These are phyloP conservation scores for Boeremia lycopersici DNA, from an alignment of 2,329 filamentous ascomycete species.

Conservation along the genomic window DNA sequence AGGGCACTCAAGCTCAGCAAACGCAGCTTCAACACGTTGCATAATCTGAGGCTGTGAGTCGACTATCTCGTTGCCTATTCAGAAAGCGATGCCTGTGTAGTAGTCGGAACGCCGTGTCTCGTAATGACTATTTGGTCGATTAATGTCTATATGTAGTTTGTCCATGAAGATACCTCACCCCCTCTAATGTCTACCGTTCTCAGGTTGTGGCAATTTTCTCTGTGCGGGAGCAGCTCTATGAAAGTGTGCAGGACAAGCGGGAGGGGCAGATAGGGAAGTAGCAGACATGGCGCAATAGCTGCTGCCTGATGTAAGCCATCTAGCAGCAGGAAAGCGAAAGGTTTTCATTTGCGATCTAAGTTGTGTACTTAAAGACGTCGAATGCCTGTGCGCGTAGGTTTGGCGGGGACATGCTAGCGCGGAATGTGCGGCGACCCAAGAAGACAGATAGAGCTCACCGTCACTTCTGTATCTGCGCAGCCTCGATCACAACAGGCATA, in stretches of 20 bases:
- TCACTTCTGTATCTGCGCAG: slow-evolving; percentile 30
- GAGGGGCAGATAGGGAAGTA: neutral
- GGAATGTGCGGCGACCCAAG: slow-evolving; percentile 40
- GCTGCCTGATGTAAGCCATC: slow-evolving; percentile 15
- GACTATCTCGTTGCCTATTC: neutral
- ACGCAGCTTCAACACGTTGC: slow-evolving; percentile 5
- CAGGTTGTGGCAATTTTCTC: too few relatives aligned
- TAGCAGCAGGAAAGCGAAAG: neutral
- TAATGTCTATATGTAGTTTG: neutral
- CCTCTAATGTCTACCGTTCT: neutral
- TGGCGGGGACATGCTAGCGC: slow-evolving; percentile 34
- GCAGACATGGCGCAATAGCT: neutral
- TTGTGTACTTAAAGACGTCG: slow-evolving; percentile 8
- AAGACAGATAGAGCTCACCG: slow-evolving; percentile 44
- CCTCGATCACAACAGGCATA: slow-evolving; percentile 19
- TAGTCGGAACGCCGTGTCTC: neutral
- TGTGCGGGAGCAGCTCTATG: too few relatives aligned
- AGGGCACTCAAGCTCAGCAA: slow-evolving; percentile 2
- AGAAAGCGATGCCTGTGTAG: neutral
- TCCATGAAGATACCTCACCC: neutral
- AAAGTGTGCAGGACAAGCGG: too few relatives aligned
- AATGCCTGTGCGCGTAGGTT: slow-evolving; percentile 24
- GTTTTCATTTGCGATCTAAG: neutral
- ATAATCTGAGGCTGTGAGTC: neutral
- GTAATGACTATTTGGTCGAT: neutral